phyloP scores from a whole-genome alignment of 352 stramenopile genomes.

The Phytopythium chamaehyphon region DNA sequence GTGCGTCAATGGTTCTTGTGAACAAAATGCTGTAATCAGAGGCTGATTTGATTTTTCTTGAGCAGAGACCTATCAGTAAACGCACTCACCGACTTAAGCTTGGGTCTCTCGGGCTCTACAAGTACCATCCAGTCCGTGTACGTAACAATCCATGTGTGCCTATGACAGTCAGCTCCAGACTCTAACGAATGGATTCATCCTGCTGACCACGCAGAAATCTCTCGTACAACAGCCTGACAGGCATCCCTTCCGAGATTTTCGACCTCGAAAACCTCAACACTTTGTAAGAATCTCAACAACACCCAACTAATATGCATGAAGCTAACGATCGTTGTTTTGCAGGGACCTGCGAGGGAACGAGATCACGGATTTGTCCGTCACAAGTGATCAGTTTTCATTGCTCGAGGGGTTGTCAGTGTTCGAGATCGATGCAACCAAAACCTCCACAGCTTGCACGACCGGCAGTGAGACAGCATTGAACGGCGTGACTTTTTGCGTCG shows the following conservation, averaged over 20 bases:
- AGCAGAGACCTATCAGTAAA: slow-evolving; percentile 21
- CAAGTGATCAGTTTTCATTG: slow-evolving; percentile 14
- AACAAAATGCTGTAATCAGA: not conserved
- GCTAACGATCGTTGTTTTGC: not conserved
- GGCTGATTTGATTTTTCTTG: not conserved
- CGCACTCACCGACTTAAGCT: slow-evolving; percentile 6
- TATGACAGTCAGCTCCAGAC: no score
- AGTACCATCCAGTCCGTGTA: slow-evolving; percentile 15
- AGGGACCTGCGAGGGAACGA: slow-evolving; percentile 19
- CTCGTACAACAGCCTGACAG: slow-evolving; percentile 30
- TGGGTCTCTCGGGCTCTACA: slow-evolving; percentile 5
- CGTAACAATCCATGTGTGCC: no score
- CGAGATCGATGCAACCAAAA: not conserved
- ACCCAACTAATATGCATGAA: not conserved
- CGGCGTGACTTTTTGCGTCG: slow-evolving; percentile 8
- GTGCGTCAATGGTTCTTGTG: slow-evolving; percentile 3
- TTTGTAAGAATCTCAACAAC: slow-evolving; percentile 4
- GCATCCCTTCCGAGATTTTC: slow-evolving; percentile 20
- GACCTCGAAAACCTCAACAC: slow-evolving; percentile 20
- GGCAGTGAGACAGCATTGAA: slow-evolving; percentile 8
- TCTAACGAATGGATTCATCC: not conserved
- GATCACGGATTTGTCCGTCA: slow-evolving; percentile 37
- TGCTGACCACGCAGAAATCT: slow-evolving; percentile 15
- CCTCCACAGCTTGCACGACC: not conserved
- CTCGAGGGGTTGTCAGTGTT: slow-evolving; percentile 24